Evolutionary conservation across 2,329 filamentous ascomycete genomes (phyloP).

Genomic region (Neonectria punicea): DNA sequence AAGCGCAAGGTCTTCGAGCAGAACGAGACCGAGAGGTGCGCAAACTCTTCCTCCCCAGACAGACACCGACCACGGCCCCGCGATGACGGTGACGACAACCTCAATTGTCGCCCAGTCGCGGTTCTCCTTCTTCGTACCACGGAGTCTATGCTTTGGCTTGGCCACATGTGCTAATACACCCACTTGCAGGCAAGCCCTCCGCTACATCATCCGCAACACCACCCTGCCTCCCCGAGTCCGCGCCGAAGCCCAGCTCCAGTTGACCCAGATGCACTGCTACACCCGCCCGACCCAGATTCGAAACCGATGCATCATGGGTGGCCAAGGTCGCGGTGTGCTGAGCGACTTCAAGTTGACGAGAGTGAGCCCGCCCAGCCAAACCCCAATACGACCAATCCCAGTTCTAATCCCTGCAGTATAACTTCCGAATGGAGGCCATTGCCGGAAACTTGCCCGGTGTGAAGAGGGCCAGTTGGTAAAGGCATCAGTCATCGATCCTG

Average conservation of each 20-base stretch:
- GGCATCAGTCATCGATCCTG: not conserved
- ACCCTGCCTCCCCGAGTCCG: slow-evolving; percentile 83
- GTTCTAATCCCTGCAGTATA: slow-evolving; percentile 71
- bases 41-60: slow-evolving; percentile 30
- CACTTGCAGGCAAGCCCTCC: slow-evolving; percentile 81
- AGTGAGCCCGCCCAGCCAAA: slow-evolving; percentile 65
- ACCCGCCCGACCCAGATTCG: slow-evolving; percentile 93
- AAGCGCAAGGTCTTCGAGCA: slow-evolving; percentile 94
- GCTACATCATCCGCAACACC: slow-evolving; percentile 94
- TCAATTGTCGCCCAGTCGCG: not conserved
- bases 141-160: not conserved
- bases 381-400: not conserved
- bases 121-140: too few relatives aligned
- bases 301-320: slow-evolving; percentile 91
- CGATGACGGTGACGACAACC: not conserved
- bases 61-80: not conserved
- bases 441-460: slow-evolving; percentile 90
- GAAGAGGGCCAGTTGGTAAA: slow-evolving; percentile 95
- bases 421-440: slow-evolving; percentile 91
- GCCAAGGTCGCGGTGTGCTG: slow-evolving; percentile 90
- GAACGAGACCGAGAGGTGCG: slow-evolving; percentile 87
- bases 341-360: slow-evolving; percentile 91
- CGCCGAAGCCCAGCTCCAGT: slow-evolving; percentile 90
- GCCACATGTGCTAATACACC: slow-evolving; percentile 13
- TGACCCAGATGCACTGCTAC: slow-evolving; percentile 96